phyloP scores from a whole-genome alignment of 495 filamentous ascomycete genomes.

The Penicillium paradoxum region DNA sequence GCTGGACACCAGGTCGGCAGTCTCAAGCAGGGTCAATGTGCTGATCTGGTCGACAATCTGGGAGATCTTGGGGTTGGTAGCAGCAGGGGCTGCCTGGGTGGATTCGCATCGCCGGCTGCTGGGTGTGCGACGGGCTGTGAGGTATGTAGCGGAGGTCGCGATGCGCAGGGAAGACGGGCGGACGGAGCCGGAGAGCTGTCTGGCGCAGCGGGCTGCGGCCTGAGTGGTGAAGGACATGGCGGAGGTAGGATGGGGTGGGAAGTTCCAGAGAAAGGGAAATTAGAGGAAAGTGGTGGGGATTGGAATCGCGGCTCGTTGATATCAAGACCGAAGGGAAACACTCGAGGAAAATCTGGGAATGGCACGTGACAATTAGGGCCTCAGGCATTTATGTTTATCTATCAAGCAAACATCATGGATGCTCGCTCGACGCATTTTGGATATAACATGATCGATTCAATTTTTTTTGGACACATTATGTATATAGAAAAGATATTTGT shows the following conservation, averaged over 20 bases:
- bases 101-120: constrained; percentile 44
- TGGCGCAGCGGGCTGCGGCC: constrained; percentile 42
- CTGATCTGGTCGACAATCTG: constrained; percentile 97
- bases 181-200: constrained; percentile 44
- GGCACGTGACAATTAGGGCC: constrained; percentile 27
- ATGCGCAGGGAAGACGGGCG: constrained; percentile 43
- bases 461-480: too few species aligned
- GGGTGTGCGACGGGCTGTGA: constrained; percentile 38
- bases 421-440: too few species aligned
- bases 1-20: constrained; percentile 85
- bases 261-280: constrained; percentile 10
- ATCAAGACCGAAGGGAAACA: constrained; percentile 20
- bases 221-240: constrained; percentile 43
- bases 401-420: constrained; percentile 2
- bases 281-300: constrained; percentile 10
- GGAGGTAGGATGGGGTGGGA: constrained; percentile 7
- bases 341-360: constrained; percentile 37
- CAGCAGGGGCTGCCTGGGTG: constrained; percentile 53
- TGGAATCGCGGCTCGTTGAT: constrained; percentile 9
- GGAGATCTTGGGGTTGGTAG: constrained; percentile 77
- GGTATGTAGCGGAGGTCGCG: constrained; percentile 39
- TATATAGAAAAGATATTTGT: background rate
- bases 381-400: background rate
- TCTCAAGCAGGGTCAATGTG: constrained; percentile 95
- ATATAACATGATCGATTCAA: too few species aligned